Evolutionary conservation across 2,329 filamentous ascomycete genomes (phyloP), one percentile per base, ranked within the genome.

Genomic region (Aciculosporium take): DNA sequence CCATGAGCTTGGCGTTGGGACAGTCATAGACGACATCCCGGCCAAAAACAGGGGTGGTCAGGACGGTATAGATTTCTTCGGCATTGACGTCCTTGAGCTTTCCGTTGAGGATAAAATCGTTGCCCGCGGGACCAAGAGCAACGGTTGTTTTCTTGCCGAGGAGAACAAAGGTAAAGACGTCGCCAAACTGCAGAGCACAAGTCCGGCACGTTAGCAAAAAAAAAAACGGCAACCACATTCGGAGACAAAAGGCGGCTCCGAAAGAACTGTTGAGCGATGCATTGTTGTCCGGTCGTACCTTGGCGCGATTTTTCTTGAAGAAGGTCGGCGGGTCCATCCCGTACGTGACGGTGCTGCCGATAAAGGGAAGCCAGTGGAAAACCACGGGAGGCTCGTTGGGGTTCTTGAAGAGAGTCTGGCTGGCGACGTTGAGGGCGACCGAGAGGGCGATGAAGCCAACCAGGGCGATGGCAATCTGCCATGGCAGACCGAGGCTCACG

Each of bases 311-410:
- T 58, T 70, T 78, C 74, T 52, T 70, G 68, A 95, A 94, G 72
- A 95, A 96, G 39, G 69, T 71, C 56, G 85, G 88, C 13, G 89
- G 89, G 56, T 96, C 86, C 64, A 95, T 95, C 61, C 89, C 89
- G 65, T 96, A 98, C 34, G 77, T 84, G 53, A 96, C 70, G 45
- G 91, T 95, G 67, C 81, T 95, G 49, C 89, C 89, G 54, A 98
- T 72, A 51, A 94, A 64, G 45, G 84, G 84, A 55, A 89, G 71
- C 74, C 76, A 84, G 61, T 86, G 81, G 61, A 88, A 89, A 47
- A 89, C 82, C 44, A 88, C 52, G 1, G 84, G 84, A 24, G 84
- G 84, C 59, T 87, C 82, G 58, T 87, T 83, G 39, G 81, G 75
- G 53, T 87, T 89, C 65, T 76, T 84, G 67, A 86, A 77, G 47